These are phyloP conservation scores for Allium sativum DNA, from an alignment of 106 monocot species.

Conservation along the genomic window DNA sequence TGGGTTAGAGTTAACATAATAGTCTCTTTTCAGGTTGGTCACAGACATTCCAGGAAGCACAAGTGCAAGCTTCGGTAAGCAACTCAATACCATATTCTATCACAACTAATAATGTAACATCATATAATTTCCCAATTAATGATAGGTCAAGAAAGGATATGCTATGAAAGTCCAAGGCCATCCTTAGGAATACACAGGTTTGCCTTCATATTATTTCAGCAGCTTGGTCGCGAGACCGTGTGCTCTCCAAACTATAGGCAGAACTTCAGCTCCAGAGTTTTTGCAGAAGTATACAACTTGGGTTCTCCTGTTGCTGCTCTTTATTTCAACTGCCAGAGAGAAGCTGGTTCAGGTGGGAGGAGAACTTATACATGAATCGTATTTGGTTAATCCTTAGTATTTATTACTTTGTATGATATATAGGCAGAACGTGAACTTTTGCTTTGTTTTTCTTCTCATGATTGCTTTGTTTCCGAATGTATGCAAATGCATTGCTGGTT, in stretches of 20 bases:
- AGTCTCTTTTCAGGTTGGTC: slow-evolving; percentile 13
- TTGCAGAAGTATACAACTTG: slow-evolving; percentile 21
- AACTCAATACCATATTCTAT: background rate
- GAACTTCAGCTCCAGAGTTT: slow-evolving; percentile 17
- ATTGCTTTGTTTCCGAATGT: too few relatives aligned
- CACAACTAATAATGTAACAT: background rate
- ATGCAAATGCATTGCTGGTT: too few relatives aligned
- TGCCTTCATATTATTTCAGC: slow-evolving; percentile 18
- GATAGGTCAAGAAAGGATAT: slow-evolving; percentile 14
- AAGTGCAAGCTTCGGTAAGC: slow-evolving; percentile 17
- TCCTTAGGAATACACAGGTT: slow-evolving; percentile 19
- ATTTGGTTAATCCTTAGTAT: too few relatives aligned
- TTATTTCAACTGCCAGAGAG: slow-evolving; percentile 32
- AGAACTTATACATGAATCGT: slow-evolving; percentile 11
- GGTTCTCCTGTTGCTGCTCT: slow-evolving; percentile 24
- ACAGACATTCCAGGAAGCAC: slow-evolving; percentile 26
- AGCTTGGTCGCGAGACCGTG: slow-evolving; percentile 23
- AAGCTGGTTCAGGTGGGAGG: slow-evolving; percentile 22
- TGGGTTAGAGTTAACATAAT: too few relatives aligned
- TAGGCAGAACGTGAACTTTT: too few relatives aligned
- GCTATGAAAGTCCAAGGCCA: slow-evolving; percentile 27
- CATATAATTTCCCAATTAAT: background rate
- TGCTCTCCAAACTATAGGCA: slow-evolving; percentile 15
- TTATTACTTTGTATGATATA: too few relatives aligned
- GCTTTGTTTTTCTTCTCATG: too few relatives aligned